Evolutionary conservation across 1,284 basidiomycete species (phyloP).

Genomic region (Cutaneotrichosporon arboriforme): DNA sequence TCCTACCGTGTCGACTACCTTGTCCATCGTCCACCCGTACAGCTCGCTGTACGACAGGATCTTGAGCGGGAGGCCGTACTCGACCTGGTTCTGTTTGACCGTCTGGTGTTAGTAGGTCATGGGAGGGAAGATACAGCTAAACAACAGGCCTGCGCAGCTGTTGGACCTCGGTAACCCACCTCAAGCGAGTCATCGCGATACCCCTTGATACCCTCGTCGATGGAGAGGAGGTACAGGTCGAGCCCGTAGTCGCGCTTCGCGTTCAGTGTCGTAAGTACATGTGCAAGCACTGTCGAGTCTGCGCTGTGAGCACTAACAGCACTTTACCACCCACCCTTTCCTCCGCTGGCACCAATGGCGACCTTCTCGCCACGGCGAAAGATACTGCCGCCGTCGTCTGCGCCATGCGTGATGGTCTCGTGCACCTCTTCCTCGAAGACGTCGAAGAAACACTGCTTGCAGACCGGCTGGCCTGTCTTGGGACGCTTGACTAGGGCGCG

Average conservation of each 20-base stretch:
- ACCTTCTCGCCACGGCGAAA: slow-evolving; percentile 91
- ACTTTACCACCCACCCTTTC: slow-evolving; percentile 66
- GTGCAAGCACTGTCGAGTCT: slow-evolving; percentile 97
- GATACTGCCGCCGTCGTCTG: slow-evolving; percentile 59
- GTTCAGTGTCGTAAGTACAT: slow-evolving; percentile 94
- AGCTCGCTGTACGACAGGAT: slow-evolving; percentile 93
- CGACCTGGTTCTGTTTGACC: slow-evolving; percentile 92
- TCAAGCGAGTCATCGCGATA: slow-evolving; percentile 97
- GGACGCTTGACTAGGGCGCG: slow-evolving; percentile 88
- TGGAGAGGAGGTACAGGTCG: slow-evolving; percentile 86
- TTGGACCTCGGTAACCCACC: slow-evolving; percentile 51
- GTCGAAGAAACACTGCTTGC: slow-evolving; percentile 89
- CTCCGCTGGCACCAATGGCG: slow-evolving; percentile 95
- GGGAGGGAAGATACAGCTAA: background rate
- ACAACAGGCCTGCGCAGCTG: background rate
- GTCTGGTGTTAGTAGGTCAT: slow-evolving; percentile 63
- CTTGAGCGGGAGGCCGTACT: slow-evolving; percentile 92
- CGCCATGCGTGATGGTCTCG: slow-evolving; percentile 65
- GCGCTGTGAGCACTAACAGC: slow-evolving; percentile 10
- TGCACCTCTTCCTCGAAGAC: slow-evolving; percentile 99
- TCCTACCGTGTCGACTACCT: slow-evolving; percentile 88
- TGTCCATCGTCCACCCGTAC: slow-evolving; percentile 99
- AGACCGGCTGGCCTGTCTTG: slow-evolving; percentile 96
- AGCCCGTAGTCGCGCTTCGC: slow-evolving; percentile 90
- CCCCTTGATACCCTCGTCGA: slow-evolving; percentile 97